Evolutionary conservation across 1,284 basidiomycete species (phyloP), one percentile per base, ranked within the genome.

Genomic region (Puccinia hordei): DNA sequence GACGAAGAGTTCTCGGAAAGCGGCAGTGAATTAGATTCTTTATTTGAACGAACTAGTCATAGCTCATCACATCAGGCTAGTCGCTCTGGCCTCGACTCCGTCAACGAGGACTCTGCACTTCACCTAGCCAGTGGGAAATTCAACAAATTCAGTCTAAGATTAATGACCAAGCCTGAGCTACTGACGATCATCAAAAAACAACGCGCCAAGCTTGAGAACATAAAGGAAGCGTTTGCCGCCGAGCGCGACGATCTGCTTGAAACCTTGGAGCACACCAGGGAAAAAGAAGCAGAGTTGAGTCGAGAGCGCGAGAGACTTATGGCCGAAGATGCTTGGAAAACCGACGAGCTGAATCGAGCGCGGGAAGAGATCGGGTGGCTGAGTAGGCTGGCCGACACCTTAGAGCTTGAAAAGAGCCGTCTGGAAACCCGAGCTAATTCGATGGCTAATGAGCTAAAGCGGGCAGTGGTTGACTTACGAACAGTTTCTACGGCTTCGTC

Each of bases 371-470:
- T 72, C 19, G 69, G 30, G 35, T 72, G 69, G 69, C 30, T 72
- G 8, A 72, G 53, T 24, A 53, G 46, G 35, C 24, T 57, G 46
- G 33, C 46, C n/a, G 33, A 72, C n/a, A 55, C 15, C 1, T 35
- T 77, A 24, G 74, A 77, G 41, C 30, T 78, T 1, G 76, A 78
- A 53, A 78, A 78, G 19, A 41, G 51, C 8, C 49, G 76, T 46
- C 35, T 78, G 24, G 65, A 78, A 69, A 78, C 33, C 17, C 61
- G 53, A 44, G 63, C 76, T 22, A 71, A 78, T 27, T 65, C 51
- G n/a, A 69, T 78, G 66, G 76, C 76, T 3, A 78, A 78, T 24
- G 65, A 78, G 41, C 51, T 78, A 41, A 78, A 78, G 57, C 27
- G 76, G 35, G 76, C 76, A 22, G 65, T 78, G 0, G 76, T 78